A percentile compares a stretch with the other conserved stretches of the same genome.
These are phyloP conservation scores for Telopea speciosissima DNA, from an alignment of 177 flowering plant genomes.

Conservation along the genomic window DNA sequence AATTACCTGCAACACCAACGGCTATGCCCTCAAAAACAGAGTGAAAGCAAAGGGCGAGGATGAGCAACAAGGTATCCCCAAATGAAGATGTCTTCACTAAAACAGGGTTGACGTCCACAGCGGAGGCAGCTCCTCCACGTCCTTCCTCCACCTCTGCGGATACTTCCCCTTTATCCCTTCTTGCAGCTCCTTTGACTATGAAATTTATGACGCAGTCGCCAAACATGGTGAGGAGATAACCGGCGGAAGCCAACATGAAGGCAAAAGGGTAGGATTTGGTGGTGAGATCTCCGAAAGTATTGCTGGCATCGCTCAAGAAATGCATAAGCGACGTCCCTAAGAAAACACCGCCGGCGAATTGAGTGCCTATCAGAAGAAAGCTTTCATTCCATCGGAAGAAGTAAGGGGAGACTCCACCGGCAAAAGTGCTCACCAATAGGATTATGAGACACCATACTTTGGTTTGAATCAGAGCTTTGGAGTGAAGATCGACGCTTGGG, in stretches of 20 bases:
- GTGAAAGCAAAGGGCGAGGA: conserved; percentile 72
- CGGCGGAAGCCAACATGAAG: conserved; percentile 67
- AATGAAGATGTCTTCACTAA: conserved; percentile 41
- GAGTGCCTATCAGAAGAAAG: conserved; percentile 73
- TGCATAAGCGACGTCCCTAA: conserved; percentile 73
- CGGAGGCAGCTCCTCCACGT: background rate
- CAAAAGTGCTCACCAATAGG: conserved; percentile 56
- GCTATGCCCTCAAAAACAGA: conserved; percentile 91
- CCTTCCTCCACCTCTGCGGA: conserved; percentile 7
- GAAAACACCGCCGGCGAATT: conserved; percentile 84
- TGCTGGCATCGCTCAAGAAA: conserved; percentile 65
- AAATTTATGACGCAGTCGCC: conserved; percentile 46
- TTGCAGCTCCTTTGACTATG: conserved; percentile 4
- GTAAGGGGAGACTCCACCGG: conserved; percentile 74
- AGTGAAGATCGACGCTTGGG: conserved; percentile 20
- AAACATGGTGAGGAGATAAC: conserved; percentile 76
- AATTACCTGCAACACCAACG: conserved; percentile 78
- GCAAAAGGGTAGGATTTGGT: conserved; percentile 57
- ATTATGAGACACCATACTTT: conserved; percentile 71
- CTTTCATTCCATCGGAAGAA: conserved; percentile 72
- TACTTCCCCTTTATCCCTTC: background rate
- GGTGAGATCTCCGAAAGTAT: conserved; percentile 44
- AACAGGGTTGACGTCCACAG: conserved; percentile 15
- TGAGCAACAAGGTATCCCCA: conserved; percentile 65
- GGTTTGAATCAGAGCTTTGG: conserved; percentile 46